phyloP scores from a whole-genome alignment of 2,329 filamentous ascomycete species.

The Claviceps cyperi region DNA sequence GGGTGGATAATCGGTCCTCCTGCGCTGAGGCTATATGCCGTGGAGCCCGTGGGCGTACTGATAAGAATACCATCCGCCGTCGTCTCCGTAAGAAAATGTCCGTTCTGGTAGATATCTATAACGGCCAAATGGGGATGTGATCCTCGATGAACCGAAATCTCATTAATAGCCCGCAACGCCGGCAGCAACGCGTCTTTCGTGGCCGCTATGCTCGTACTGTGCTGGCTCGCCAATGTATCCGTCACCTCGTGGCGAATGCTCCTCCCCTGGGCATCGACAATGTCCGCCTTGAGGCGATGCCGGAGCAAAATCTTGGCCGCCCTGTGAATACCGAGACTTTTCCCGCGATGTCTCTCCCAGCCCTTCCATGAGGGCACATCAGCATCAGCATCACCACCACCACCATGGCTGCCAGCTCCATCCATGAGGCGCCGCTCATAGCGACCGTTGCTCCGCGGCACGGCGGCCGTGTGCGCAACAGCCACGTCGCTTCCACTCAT shows the following conservation, averaged over 20 bases:
- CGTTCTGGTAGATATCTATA: slow-evolving; percentile 81
- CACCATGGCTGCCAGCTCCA: slow-evolving; percentile 1
- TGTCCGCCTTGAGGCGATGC: slow-evolving; percentile 72
- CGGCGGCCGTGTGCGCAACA: slow-evolving; percentile 26
- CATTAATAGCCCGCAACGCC: slow-evolving; percentile 68
- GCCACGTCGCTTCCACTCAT: slow-evolving; percentile 52
- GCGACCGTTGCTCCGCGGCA: slow-evolving; percentile 16
- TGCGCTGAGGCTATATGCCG: slow-evolving; percentile 85
- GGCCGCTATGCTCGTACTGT: slow-evolving; percentile 25
- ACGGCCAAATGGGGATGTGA: slow-evolving; percentile 80
- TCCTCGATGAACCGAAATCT: slow-evolving; percentile 85
- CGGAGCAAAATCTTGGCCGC: slow-evolving; percentile 72
- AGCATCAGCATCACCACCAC: background rate
- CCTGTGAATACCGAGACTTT: slow-evolving; percentile 62
- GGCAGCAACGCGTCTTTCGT: slow-evolving; percentile 22
- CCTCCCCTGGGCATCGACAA: slow-evolving; percentile 56
- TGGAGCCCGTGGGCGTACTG: slow-evolving; percentile 86
- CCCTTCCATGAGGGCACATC: slow-evolving; percentile 16
- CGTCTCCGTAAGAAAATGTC: slow-evolving; percentile 80
- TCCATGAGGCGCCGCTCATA: slow-evolving; percentile 2
- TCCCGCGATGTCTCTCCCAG: slow-evolving; percentile 65
- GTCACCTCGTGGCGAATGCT: slow-evolving; percentile 40
- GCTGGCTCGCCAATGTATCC: slow-evolving; percentile 29
- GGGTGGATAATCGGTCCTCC: slow-evolving; percentile 93
- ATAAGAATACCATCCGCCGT: slow-evolving; percentile 93